Evolutionary conservation across 2,329 filamentous ascomycete species (phyloP).

Genomic region (Aspergillus niger): DNA sequence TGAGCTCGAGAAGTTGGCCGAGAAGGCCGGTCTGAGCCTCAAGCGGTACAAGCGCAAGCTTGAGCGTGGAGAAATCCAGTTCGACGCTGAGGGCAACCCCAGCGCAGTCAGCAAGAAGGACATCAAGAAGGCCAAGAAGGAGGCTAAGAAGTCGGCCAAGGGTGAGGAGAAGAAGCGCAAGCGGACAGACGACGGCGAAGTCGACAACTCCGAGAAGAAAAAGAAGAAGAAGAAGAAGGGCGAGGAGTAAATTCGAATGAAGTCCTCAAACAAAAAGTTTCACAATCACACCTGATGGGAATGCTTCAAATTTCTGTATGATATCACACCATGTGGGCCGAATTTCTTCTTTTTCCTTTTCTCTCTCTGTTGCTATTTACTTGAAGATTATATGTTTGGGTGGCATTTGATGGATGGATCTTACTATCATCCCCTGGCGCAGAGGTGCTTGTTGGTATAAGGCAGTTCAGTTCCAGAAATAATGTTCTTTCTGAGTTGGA

Average conservation of each 20-base stretch:
- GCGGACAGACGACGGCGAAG: constrained; percentile 57
- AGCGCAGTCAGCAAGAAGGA: constrained; percentile 74
- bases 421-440: constrained; percentile 29
- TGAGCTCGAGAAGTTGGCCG: constrained; percentile 61
- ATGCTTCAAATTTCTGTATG: constrained; percentile 41
- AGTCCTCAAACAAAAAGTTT: constrained; percentile 17
- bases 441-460: constrained; percentile 32
- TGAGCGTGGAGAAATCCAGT: constrained; percentile 71
- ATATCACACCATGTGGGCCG: constrained; percentile 42
- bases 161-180: constrained; percentile 73
- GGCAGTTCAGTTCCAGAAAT: constrained; percentile 28
- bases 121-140: constrained; percentile 71
- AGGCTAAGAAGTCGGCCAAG: constrained; percentile 56
- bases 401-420: constrained; percentile 36
- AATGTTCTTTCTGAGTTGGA: constrained; percentile 19
- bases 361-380: constrained; percentile 30
- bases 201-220: constrained; percentile 47
- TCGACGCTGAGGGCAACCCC: constrained; percentile 66
- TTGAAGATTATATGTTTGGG: constrained; percentile 33
- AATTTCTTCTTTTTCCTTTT: constrained; percentile 27
- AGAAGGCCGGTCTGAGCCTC: constrained; percentile 68
- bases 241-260: constrained; percentile 47
- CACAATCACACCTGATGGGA: constrained; percentile 18
- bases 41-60: constrained; percentile 79
- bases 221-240: constrained; percentile 63